phyloP scores from a whole-genome alignment of 441 rosid species.

The Sinapis alba region DNA sequence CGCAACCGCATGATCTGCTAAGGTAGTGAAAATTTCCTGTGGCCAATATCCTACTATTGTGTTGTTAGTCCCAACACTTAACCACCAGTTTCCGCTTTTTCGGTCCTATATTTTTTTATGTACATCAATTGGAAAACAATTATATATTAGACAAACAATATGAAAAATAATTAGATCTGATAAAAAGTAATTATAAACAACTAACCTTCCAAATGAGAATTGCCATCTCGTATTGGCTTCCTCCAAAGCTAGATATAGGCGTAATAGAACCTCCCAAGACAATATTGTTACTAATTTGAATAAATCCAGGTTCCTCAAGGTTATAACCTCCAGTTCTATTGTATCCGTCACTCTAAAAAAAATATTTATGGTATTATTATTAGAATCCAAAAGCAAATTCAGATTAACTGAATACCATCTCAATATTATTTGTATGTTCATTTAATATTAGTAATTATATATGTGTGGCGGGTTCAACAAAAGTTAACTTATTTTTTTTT shows the following conservation, averaged over 20 bases:
- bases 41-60: conserved; percentile 14
- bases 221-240: neutral
- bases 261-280: neutral
- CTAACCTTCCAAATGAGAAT: neutral
- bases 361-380: neutral
- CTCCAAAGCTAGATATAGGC: neutral
- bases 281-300: neutral
- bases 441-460: too few species aligned
- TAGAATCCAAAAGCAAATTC: neutral
- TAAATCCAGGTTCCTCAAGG: neutral
- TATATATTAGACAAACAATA: neutral
- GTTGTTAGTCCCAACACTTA: neutral
- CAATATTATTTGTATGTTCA: too few species aligned
- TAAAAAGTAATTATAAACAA: neutral
- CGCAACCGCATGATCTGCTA: neutral
- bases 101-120: neutral
- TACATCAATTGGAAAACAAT: neutral
- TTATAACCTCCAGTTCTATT: neutral
- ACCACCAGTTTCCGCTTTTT: conserved; percentile 9
- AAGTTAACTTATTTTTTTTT: too few species aligned
- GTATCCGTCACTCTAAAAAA: neutral
- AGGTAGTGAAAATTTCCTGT: neutral
- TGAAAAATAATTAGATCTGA: neutral
- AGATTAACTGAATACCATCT: too few species aligned
- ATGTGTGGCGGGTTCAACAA: too few species aligned